Base-by-base conservation (phyloP, 2,329 filamentous ascomycete species). In the Ceratocystis alfenasii region DNA sequence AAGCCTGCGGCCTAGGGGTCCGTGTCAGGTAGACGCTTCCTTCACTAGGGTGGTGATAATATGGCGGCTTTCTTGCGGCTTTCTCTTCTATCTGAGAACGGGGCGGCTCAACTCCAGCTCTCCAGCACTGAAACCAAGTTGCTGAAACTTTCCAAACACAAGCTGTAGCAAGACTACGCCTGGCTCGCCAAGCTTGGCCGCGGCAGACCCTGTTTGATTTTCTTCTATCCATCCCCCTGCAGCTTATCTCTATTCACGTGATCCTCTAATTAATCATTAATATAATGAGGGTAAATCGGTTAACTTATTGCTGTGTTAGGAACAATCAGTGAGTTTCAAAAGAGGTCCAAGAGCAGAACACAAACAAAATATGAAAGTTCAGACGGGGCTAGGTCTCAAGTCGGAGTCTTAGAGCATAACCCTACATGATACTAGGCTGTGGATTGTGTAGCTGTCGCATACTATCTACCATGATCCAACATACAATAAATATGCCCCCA, bases 111-210 rank as follows among this genome's bases (percentile, higher is more conserved):
- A 20, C 36, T 41, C 10, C 36, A 41, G 36, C 10, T 41, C 12
- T 41, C 48, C 3, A 53, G 25, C 20, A 53, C 48, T 25, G 48
- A 53, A 25, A 53, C 48, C 7, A 10, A 25, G 48, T n/a, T 53
- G 20, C 48, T 53, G 20, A 53, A 53, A 53, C 48, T 53, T 53
- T 53, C n/a, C 20, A 25, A 53, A 53, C 48, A 53, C n/a, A 22
- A 53, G 22, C 48, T 25, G 48, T 53, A 53, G 48, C 48, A 53
- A 25, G 7, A 25, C 10, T 2, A 53, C 2, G 7, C 6, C 20
- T 53, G 7, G 7, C 8, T 20, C 12, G n/a, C 12, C 8, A 53
- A 25, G 48, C 22, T 41, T 41, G 36, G 36, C 10, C 36, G 36
- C 36, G 36, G 36, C 36, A 41, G 2, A 5, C 7, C 48, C 48